Evolutionary conservation across 2,329 filamentous ascomycete genomes (phyloP).

Genomic region (Diaporthe batatas): DNA sequence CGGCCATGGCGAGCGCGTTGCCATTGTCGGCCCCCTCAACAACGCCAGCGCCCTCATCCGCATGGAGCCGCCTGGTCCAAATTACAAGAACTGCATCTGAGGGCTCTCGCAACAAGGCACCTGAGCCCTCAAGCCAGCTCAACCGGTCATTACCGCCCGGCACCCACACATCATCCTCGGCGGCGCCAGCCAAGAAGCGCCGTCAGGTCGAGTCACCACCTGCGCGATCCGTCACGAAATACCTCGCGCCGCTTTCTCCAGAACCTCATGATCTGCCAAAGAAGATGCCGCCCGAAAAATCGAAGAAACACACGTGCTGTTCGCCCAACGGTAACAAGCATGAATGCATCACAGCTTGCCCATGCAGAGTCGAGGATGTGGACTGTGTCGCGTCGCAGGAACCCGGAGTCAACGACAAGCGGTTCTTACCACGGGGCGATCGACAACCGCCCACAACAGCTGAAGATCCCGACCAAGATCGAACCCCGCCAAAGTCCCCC

Average conservation of each 20-base stretch:
- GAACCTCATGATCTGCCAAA: background rate
- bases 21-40: background rate
- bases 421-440: background rate
- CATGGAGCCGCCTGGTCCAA: slow-evolving; percentile 41
- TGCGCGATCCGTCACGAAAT: background rate
- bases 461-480: background rate
- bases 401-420: background rate
- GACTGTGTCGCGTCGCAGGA: slow-evolving; percentile 26
- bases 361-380: slow-evolving; percentile 31
- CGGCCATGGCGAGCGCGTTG: slow-evolving; percentile 8
- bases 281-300: background rate
- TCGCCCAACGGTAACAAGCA: no score
- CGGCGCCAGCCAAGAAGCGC: slow-evolving; percentile 19
- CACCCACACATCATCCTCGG: background rate
- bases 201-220: slow-evolving; percentile 20
- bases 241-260: background rate
- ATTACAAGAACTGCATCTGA: slow-evolving; percentile 37
- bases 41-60: slow-evolving; percentile 23
- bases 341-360: slow-evolving; percentile 31
- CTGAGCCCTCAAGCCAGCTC: background rate
- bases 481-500: background rate
- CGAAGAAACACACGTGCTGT: background rate
- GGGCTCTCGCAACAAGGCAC: slow-evolving; percentile 33
- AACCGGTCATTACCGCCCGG: background rate
- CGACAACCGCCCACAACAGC: background rate